Evolutionary conservation across 1,139 yeast genomes (phyloP).

Genomic region (Candida sanyaensis): DNA sequence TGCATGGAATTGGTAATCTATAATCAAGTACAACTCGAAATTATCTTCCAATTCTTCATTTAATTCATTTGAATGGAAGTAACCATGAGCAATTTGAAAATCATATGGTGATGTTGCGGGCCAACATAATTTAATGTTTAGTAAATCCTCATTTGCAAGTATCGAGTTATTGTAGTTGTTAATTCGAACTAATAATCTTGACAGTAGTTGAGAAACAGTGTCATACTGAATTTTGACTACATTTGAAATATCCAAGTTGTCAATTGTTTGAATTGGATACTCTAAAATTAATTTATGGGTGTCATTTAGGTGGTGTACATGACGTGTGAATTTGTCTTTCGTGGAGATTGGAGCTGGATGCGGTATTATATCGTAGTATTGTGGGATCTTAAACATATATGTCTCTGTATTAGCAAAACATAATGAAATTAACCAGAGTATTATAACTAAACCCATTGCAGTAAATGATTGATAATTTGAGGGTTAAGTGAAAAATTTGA

Average conservation of each 20-base stretch:
- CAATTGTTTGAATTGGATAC: slow-evolving; percentile 30
- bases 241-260: slow-evolving; percentile 4
- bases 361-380: slow-evolving; percentile 35
- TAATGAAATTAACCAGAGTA: slow-evolving; percentile 3
- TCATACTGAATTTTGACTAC: slow-evolving; percentile 16
- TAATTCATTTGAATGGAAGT: slow-evolving; percentile 17
- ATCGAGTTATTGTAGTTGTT: slow-evolving; percentile 35
- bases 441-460: slow-evolving; percentile 2
- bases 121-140: slow-evolving; percentile 46
- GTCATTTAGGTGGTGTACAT: slow-evolving; percentile 20
- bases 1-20: slow-evolving; percentile 29
- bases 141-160: slow-evolving; percentile 30
- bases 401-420: slow-evolving; percentile 43
- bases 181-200: slow-evolving; percentile 29
- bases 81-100: slow-evolving; percentile 26
- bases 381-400: slow-evolving; percentile 31
- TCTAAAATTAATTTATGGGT: slow-evolving; percentile 28
- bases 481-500: too few species aligned
- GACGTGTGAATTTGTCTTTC: slow-evolving; percentile 3
- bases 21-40: slow-evolving; percentile 33
- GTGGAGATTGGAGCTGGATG: slow-evolving; percentile 16
- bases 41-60: slow-evolving; percentile 8
- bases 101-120: slow-evolving; percentile 42
- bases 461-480: too few species aligned
- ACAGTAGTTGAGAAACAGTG: slow-evolving; percentile 14